Conservation (phyloP, 768 basidiomycete genomes). For the Tricholoma furcatifolium region DNA sequence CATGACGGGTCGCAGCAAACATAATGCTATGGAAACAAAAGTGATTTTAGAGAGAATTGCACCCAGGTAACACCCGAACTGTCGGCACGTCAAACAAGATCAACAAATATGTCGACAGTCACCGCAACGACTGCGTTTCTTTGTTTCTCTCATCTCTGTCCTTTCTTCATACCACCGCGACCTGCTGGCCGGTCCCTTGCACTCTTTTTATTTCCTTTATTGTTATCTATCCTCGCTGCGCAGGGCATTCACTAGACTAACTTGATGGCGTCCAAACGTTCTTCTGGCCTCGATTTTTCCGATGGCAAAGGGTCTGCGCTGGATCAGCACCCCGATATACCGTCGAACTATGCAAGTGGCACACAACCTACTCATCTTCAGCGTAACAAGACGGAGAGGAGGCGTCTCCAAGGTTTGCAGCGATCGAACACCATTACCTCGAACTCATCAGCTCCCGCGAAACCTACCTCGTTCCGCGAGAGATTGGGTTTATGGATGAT, state of each 20-base stretch:
- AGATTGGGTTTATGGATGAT: conserved; percentile 84
- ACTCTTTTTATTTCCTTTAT: conserved; percentile 30
- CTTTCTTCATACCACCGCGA: conserved; percentile 27
- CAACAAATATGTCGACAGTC: conserved; percentile 1
- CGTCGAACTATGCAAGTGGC: conserved; percentile 24
- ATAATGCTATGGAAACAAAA: conserved; percentile 13
- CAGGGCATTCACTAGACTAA: conserved; percentile 33
- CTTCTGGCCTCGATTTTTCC: conserved; percentile 69
- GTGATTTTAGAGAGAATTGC: background rate
- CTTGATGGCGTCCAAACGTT: conserved; percentile 41
- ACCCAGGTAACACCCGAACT: conserved; percentile 2
- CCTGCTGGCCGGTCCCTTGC: conserved; percentile 48
- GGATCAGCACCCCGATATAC: conserved; percentile 54
- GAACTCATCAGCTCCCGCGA: conserved; percentile 23
- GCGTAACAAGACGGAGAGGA: conserved; percentile 85
- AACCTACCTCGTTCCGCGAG: conserved; percentile 41
- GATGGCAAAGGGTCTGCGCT: conserved; percentile 46
- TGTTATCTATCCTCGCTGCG: conserved; percentile 25
- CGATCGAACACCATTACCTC: conserved; percentile 45
- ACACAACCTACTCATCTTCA: conserved; percentile 53
- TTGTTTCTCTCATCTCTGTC: conserved; percentile 4
- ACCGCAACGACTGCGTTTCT: background rate
- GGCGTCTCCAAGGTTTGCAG: conserved; percentile 83
- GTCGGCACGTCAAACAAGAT: conserved; percentile 2
- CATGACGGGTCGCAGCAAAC: background rate